Conservation (phyloP, 2,329 filamentous ascomycete genomes). For the Colletotrichum endophyticum region DNA sequence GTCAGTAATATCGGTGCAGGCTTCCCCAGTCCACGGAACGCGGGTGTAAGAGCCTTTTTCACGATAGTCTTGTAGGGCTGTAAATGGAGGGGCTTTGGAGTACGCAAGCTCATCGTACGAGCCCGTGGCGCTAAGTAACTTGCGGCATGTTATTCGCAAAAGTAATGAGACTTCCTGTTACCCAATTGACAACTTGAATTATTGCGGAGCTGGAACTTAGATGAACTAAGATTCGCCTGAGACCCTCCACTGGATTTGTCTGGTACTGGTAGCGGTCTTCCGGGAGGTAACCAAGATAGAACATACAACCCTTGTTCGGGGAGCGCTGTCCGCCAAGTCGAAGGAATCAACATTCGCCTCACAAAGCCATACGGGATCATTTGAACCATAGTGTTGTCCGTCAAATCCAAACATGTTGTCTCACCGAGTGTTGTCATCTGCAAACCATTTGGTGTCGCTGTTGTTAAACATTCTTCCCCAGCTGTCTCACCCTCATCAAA, state of each 20-base stretch:
- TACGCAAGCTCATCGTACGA: neutral
- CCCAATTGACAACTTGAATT: neutral
- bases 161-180: neutral
- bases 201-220: neutral
- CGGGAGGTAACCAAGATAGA: neutral
- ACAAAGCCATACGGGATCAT: neutral
- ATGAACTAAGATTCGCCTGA: neutral
- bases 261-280: neutral
- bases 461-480: neutral
- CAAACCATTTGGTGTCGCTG: neutral
- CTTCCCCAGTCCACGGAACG: neutral
- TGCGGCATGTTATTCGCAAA: neutral
- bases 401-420: neutral
- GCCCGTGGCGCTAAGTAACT: neutral
- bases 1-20: neutral
- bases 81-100: neutral
- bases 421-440: neutral
- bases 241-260: neutral
- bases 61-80: neutral
- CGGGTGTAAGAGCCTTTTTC: neutral
- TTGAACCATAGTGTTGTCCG: neutral
- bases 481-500: neutral
- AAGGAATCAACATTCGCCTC: neutral
- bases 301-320: neutral
- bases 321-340: neutral